Conservation (phyloP, 768 basidiomycete species). For the Neoboletus brunneissimus region DNA sequence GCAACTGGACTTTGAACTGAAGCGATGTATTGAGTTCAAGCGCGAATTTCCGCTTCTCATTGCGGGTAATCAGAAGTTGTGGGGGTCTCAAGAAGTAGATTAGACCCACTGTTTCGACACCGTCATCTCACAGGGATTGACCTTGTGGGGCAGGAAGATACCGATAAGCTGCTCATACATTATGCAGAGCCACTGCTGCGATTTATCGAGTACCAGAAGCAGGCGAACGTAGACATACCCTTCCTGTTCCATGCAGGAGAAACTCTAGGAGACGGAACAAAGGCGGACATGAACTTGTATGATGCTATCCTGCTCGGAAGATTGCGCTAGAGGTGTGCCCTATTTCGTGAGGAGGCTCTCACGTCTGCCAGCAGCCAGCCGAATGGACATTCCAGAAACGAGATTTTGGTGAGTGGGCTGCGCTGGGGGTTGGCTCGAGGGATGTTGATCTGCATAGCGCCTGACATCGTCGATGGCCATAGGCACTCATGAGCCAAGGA, state of each 20-base stretch:
- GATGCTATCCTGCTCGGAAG: conserved; percentile 48
- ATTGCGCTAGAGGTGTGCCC: conserved; percentile 49
- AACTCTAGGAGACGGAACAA: conserved; percentile 45
- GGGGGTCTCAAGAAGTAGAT: too few species aligned
- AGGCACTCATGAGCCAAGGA: conserved; percentile 61
- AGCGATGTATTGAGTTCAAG: conserved; percentile 44
- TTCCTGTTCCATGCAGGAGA: conserved; percentile 51
- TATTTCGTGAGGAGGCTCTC: conserved; percentile 38
- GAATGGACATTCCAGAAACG: conserved; percentile 45
- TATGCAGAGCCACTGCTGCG: conserved; percentile 38
- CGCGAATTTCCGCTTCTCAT: conserved; percentile 46
- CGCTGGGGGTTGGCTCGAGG: background rate
- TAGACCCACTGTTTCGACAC: background rate
- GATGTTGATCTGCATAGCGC: conserved; percentile 41
- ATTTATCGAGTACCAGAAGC: conserved; percentile 37
- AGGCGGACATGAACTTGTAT: conserved; percentile 45
- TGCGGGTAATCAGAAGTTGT: conserved; percentile 32
- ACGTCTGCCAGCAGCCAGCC: background rate
- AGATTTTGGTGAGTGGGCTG: conserved; percentile 51
- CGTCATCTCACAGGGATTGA: conserved; percentile 39
- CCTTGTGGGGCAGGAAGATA: conserved; percentile 48
- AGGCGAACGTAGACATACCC: conserved; percentile 33
- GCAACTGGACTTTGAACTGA: conserved; percentile 41
- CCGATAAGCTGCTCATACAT: conserved; percentile 35
- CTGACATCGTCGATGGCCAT: conserved; percentile 73